A percentile compares a stretch with the other conserved stretches of the same genome.
These are phyloP conservation scores for Diddensiella caesifluorescens DNA, from an alignment of 805 yeast genomes.

Conservation along the genomic window DNA sequence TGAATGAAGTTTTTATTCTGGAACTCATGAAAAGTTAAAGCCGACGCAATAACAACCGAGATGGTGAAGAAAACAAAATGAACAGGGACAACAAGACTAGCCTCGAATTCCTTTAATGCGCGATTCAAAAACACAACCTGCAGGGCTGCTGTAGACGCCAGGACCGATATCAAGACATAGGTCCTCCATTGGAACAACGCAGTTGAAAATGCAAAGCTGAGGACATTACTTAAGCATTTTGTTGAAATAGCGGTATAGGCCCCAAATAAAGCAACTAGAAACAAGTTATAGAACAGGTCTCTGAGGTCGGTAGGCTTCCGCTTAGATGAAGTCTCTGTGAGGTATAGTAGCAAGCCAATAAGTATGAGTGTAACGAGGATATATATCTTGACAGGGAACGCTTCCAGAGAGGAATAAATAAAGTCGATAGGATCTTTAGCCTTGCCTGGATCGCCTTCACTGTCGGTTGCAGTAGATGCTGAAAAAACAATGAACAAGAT, in stretches of 20 bases:
- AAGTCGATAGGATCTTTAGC: slow-evolving; percentile 28
- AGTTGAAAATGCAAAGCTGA: slow-evolving; percentile 20
- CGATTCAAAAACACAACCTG: slow-evolving; percentile 39
- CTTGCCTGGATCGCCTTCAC: slow-evolving; percentile 6
- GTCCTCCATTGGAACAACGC: slow-evolving; percentile 30
- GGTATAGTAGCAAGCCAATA: slow-evolving; percentile 1
- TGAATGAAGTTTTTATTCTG: slow-evolving; percentile 26
- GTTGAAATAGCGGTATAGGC: slow-evolving; percentile 45
- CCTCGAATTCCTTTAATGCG: slow-evolving; percentile 37
- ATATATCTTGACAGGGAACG: slow-evolving; percentile 28
- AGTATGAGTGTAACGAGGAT: slow-evolving; percentile 22
- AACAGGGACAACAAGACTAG: slow-evolving; percentile 45
- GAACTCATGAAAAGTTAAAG: slow-evolving; percentile 39
- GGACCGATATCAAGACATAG: slow-evolving; percentile 31
- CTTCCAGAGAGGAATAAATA: slow-evolving; percentile 28
- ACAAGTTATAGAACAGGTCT: slow-evolving; percentile 31
- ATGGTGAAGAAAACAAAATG: slow-evolving; percentile 46
- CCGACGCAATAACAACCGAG: slow-evolving; percentile 41
- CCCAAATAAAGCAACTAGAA: slow-evolving; percentile 42
- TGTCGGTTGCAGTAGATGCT: slow-evolving; percentile 23
- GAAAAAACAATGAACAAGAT: slow-evolving; percentile 40
- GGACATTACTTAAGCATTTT: slow-evolving; percentile 36
- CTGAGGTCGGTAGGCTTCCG: slow-evolving; percentile 3
- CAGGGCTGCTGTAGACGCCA: slow-evolving; percentile 37
- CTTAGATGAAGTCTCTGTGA: not conserved